Conservation (phyloP, 1,284 basidiomycete genomes). For the Naganishia sp. region DNA sequence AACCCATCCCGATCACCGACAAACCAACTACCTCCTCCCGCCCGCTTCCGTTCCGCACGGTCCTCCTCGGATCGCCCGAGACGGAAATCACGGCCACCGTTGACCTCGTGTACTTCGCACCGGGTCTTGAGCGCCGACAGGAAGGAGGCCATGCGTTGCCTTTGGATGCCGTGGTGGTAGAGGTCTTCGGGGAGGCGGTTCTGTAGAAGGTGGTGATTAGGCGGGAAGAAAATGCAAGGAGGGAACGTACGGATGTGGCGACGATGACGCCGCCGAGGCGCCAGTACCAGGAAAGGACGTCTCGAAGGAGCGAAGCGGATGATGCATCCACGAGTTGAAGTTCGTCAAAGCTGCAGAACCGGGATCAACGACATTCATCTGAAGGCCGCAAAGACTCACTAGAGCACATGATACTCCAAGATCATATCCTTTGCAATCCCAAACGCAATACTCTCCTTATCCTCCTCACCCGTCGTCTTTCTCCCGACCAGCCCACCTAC, state of each 20-base stretch:
- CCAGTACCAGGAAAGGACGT: constrained; percentile 74
- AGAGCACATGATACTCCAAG: constrained; percentile 54
- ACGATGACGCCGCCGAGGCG: constrained; percentile 69
- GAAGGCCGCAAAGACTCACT: constrained; percentile 45
- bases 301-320: constrained; percentile 65
- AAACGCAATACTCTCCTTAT: constrained; percentile 51
- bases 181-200: constrained; percentile 69
- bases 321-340: constrained; percentile 71
- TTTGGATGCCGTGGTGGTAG: constrained; percentile 69
- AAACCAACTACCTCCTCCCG: constrained; percentile 43
- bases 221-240: constrained; percentile 42
- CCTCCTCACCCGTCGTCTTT: constrained; percentile 38
- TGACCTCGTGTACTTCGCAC: constrained; percentile 64
- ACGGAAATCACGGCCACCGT: constrained; percentile 58
- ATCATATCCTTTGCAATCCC: constrained; percentile 54
- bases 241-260: constrained; percentile 53
- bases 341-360: constrained; percentile 62
- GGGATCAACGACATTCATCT: background rate
- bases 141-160: constrained; percentile 65
- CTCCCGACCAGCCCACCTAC: constrained; percentile 29
- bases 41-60: constrained; percentile 45
- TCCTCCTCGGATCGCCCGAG: constrained; percentile 35
- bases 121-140: constrained; percentile 64
- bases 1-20: constrained; percentile 43
- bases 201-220: constrained; percentile 31